A percentile compares a stretch with the other conserved stretches of the same genome.
Evolutionary conservation across 257 asterid genomes (phyloP).

Genomic region (Solanum microdontum): DNA sequence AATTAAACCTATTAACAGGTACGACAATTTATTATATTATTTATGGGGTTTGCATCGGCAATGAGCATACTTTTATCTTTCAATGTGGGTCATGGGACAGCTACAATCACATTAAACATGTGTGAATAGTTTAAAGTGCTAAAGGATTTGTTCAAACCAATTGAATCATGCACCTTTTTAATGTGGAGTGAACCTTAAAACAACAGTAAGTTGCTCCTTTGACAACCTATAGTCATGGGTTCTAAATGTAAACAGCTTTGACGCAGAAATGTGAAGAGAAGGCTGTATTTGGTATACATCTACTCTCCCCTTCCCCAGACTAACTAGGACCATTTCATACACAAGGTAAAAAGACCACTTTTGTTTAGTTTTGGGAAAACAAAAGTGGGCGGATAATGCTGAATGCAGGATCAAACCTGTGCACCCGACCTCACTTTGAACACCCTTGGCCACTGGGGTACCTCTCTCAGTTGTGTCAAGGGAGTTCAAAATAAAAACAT

Average conservation of each 20-base stretch:
- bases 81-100: background rate
- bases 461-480: background rate
- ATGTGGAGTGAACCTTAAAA: background rate
- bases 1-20: background rate
- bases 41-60: background rate
- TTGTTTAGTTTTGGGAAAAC: background rate
- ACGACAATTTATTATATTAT: background rate
- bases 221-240: background rate
- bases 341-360: background rate
- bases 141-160: background rate
- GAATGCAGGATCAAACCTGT: background rate
- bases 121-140: background rate
- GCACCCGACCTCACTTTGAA: background rate
- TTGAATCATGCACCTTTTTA: background rate
- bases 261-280: background rate
- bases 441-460: background rate
- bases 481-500: background rate
- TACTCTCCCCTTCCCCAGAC: background rate
- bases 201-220: background rate
- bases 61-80: background rate
- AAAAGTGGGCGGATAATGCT: background rate
- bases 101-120: background rate
- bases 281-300: background rate
- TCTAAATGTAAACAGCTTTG: background rate
- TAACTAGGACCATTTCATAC: background rate